Conservation (phyloP, 2,329 filamentous ascomycete species). For the Pestalotiopsis sp. region DNA sequence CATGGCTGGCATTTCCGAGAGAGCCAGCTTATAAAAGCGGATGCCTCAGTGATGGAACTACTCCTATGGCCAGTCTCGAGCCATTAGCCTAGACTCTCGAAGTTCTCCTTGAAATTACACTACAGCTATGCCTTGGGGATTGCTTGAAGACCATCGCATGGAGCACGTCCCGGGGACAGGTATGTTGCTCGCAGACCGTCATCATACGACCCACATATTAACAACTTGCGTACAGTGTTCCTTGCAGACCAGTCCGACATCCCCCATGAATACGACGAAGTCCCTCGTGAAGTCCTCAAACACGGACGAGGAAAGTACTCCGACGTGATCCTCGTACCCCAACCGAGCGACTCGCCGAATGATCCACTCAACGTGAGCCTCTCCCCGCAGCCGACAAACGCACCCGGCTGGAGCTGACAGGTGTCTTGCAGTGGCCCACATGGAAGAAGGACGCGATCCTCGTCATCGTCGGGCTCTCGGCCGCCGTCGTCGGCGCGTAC, state of each 20-base stretch:
- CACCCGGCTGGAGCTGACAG: conserved; percentile 5
- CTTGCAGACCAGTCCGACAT: conserved; percentile 46
- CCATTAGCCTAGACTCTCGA: not conserved
- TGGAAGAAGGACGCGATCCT: conserved; percentile 47
- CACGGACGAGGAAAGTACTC: conserved; percentile 34
- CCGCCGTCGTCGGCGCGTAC: conserved; percentile 49
- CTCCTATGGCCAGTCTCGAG: not conserved
- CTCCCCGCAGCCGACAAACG: not conserved
- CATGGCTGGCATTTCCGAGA: not conserved
- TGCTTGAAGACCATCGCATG: conserved; percentile 44
- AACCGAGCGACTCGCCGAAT: conserved; percentile 48
- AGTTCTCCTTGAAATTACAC: not conserved
- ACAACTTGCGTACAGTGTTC: conserved; percentile 32
- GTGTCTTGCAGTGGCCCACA: conserved; percentile 34
- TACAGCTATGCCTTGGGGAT: conserved; percentile 45
- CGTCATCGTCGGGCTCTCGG: conserved; percentile 43
- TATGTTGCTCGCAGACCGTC: conserved; percentile 21
- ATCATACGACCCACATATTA: conserved; percentile 14
- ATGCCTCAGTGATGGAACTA: not conserved
- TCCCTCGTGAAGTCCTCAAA: conserved; percentile 42
- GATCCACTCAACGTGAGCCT: conserved; percentile 45
- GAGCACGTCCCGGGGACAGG: conserved; percentile 49
- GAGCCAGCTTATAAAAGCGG: not conserved
- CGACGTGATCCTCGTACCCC: conserved; percentile 40
- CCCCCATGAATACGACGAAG: conserved; percentile 42